A percentile compares a stretch with the other conserved stretches of the same genome.
Evolutionary conservation across 2,329 filamentous ascomycete genomes (phyloP).

Genomic region (Aspergillus sp.): DNA sequence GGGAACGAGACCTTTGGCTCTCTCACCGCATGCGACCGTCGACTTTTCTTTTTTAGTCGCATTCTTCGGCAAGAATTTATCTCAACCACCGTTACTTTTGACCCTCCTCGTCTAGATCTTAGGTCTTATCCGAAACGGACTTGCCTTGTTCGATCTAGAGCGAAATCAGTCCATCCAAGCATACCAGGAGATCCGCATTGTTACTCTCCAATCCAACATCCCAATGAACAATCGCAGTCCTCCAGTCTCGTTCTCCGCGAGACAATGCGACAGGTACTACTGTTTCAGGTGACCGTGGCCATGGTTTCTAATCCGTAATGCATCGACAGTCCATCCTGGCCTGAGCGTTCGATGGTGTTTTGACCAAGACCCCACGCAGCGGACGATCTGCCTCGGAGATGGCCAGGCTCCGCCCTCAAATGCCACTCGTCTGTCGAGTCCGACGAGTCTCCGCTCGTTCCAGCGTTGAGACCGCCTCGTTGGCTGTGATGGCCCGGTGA

Average conservation of each 20-base stretch:
- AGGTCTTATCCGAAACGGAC: background rate
- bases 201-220: background rate
- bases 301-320: too few relatives aligned
- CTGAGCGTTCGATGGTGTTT: background rate
- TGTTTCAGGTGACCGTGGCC: too few relatives aligned
- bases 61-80: background rate
- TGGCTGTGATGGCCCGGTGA: background rate
- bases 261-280: background rate
- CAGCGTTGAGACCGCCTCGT: background rate
- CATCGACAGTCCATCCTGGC: background rate
- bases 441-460: background rate
- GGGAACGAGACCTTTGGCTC: too few relatives aligned
- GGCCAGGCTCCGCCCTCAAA: too few relatives aligned
- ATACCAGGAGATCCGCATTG: background rate
- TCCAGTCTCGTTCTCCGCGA: background rate
- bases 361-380: background rate
- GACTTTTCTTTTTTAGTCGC: background rate
- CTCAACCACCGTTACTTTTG: background rate
- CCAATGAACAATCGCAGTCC: too few relatives aligned
- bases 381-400: too few relatives aligned
- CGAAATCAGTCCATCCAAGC: background rate
- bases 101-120: background rate
- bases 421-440: background rate
- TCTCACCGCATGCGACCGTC: background rate
- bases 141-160: background rate